Evolutionary conservation across 768 basidiomycete genomes (phyloP).

Genomic region (Terana coerulea): DNA sequence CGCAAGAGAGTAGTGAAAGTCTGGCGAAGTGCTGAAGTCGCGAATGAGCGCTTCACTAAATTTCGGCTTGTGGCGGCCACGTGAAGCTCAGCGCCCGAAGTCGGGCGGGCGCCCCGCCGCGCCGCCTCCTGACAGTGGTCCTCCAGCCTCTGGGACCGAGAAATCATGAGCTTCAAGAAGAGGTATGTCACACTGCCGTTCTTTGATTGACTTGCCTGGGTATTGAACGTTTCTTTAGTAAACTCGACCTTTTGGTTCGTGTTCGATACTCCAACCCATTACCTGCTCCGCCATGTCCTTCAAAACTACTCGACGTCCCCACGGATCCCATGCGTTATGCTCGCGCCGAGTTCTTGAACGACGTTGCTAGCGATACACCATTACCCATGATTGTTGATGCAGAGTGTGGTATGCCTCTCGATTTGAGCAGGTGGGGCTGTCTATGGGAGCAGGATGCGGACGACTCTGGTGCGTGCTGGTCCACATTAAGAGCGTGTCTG

Average conservation of each 20-base stretch:
- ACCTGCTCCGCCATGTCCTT: constrained; percentile 94
- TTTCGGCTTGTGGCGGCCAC: constrained; percentile 7
- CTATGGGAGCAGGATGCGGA: constrained; percentile 80
- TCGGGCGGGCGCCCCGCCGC: background rate
- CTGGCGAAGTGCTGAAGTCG: background rate
- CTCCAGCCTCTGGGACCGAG: background rate
- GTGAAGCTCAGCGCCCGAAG: background rate
- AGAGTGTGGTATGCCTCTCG: constrained; percentile 94
- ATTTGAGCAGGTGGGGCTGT: constrained; percentile 77
- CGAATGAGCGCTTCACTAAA: constrained; percentile 4
- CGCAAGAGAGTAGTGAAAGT: background rate
- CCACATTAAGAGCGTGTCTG: background rate
- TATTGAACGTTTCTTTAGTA: constrained; percentile 37
- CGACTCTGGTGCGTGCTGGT: constrained; percentile 52
- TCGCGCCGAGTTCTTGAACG: constrained; percentile 77
- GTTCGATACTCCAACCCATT: constrained; percentile 94
- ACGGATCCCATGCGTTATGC: constrained; percentile 88
- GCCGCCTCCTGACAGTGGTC: background rate
- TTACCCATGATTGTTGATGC: constrained; percentile 96
- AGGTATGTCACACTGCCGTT: constrained; percentile 31
- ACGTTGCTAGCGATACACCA: constrained; percentile 74
- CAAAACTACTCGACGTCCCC: constrained; percentile 89
- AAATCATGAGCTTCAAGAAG: constrained; percentile 53
- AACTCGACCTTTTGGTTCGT: constrained; percentile 88
- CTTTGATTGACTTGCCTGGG: background rate